These are phyloP conservation scores for Ophiostoma montium DNA, from an alignment of 2,329 filamentous ascomycete species.

Conservation along the genomic window DNA sequence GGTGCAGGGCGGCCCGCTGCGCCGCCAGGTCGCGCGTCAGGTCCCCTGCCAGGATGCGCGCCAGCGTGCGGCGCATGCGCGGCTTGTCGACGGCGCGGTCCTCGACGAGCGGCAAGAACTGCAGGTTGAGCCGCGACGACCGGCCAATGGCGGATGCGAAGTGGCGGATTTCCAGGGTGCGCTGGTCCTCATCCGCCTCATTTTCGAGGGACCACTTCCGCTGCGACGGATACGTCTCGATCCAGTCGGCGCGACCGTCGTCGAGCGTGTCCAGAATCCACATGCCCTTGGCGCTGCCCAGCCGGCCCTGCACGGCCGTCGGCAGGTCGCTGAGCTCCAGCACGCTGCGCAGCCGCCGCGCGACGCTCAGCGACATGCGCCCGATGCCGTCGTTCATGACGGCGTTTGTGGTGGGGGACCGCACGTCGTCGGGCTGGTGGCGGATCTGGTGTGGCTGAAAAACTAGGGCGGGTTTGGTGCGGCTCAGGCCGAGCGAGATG, in stretches of 20 bases:
- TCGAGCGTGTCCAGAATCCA: constrained; percentile 50
- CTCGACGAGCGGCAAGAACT: constrained; percentile 54
- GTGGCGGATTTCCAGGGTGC: constrained; percentile 51
- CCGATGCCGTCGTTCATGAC: constrained; percentile 57
- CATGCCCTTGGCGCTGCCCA: constrained; percentile 62
- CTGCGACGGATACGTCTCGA: constrained; percentile 53
- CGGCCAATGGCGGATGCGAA: constrained; percentile 28
- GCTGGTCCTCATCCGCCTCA: constrained; percentile 28
- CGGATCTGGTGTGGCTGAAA: constrained; percentile 33
- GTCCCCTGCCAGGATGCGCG: constrained; percentile 31
- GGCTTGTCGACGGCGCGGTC: constrained; percentile 36
- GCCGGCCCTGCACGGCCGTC: constrained; percentile 52
- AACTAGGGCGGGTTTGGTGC: constrained; percentile 30
- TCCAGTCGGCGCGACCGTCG: constrained; percentile 39
- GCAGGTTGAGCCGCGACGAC: constrained; percentile 46
- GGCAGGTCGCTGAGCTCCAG: constrained; percentile 42
- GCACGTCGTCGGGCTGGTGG: constrained; percentile 23
- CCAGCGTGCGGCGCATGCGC: constrained; percentile 34
- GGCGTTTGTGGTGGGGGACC: constrained; percentile 21
- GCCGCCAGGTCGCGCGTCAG: constrained; percentile 37
- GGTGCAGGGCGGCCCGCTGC: constrained; percentile 35
- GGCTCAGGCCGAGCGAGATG: constrained; percentile 38
- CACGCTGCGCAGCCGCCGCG: constrained; percentile 31
- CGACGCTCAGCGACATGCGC: constrained; percentile 47
- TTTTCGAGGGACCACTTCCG: constrained; percentile 44